These are phyloP conservation scores for Globisporangium carolinianum DNA, from an alignment of 352 stramenopile genomes.

Conservation along the genomic window DNA sequence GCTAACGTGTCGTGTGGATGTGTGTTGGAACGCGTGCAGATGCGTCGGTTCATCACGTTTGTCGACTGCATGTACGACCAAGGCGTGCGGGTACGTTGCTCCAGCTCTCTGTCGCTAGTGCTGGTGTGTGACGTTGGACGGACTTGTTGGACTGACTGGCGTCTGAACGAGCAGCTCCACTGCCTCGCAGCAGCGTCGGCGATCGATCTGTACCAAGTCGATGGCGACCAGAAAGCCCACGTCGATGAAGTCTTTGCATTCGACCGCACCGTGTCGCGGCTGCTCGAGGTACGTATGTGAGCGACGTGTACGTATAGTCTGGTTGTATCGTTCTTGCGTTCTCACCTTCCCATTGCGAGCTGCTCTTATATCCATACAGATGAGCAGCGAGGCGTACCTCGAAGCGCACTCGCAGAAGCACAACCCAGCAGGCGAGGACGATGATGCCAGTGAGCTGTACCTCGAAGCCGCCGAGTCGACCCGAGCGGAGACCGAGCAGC, in stretches of 20 bases:
- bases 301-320: neutral
- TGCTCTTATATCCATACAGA: slow-evolving; percentile 17
- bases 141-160: neutral
- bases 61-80: slow-evolving; percentile 98
- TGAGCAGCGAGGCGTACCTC: slow-evolving; percentile 71
- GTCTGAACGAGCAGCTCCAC: slow-evolving; percentile 41
- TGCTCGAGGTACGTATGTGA: slow-evolving; percentile 53
- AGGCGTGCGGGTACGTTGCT: slow-evolving; percentile 45
- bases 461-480: slow-evolving; percentile 14
- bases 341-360: neutral
- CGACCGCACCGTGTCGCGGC: slow-evolving; percentile 79
- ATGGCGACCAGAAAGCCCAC: slow-evolving; percentile 43
- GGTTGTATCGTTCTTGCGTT: neutral
- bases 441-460: slow-evolving; percentile 15
- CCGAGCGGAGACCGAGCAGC: neutral
- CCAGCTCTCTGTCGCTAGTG: slow-evolving; percentile 1
- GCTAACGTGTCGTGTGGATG: neutral
- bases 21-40: slow-evolving; percentile 15
- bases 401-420: slow-evolving; percentile 38
- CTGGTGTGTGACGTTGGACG: neutral
- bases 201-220: slow-evolving; percentile 57
- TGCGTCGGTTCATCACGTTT: slow-evolving; percentile 97
- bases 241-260: slow-evolving; percentile 83
- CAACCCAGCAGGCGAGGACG: neutral
- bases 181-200: slow-evolving; percentile 55